Evolutionary conservation across 768 basidiomycete species (phyloP).

Genomic region (Phanerodontia chrysosporium): DNA sequence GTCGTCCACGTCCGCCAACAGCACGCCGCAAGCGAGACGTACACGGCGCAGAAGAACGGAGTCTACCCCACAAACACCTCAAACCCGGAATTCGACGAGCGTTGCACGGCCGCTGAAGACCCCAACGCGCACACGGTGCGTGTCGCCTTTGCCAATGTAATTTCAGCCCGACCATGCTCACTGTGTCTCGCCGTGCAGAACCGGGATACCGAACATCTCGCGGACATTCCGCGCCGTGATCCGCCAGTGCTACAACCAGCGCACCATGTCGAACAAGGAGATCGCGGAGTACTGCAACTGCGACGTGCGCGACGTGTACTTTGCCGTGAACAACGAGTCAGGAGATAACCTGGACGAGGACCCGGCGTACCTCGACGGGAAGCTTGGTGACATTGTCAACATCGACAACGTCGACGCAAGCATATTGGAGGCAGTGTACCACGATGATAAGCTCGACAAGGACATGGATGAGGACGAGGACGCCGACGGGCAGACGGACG

Average conservation of each 20-base stretch:
- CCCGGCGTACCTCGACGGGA: background rate
- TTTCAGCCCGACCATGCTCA: background rate
- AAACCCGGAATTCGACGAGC: background rate
- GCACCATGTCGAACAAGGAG: background rate
- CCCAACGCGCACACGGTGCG: background rate
- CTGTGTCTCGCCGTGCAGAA: background rate
- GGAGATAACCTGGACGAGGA: background rate
- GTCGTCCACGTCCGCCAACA: background rate
- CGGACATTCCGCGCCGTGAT: background rate
- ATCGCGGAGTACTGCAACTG: conserved; percentile 3
- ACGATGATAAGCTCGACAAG: conserved; percentile 5
- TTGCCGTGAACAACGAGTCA: background rate
- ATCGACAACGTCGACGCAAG: background rate
- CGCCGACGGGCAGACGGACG: background rate
- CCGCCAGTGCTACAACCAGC: background rate
- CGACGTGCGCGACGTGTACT: conserved; percentile 2
- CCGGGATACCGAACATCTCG: background rate
- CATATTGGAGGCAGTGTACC: background rate
- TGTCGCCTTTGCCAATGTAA: background rate
- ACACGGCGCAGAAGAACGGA: background rate
- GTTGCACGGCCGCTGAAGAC: background rate
- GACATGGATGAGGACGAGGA: background rate
- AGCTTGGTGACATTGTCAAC: background rate
- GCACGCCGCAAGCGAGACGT: background rate
- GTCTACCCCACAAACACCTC: background rate